A percentile compares a stretch with the other conserved stretches of the same genome.
Evolutionary conservation across 2,329 filamentous ascomycete species (phyloP).

Genomic region (Diatrype stigma): DNA sequence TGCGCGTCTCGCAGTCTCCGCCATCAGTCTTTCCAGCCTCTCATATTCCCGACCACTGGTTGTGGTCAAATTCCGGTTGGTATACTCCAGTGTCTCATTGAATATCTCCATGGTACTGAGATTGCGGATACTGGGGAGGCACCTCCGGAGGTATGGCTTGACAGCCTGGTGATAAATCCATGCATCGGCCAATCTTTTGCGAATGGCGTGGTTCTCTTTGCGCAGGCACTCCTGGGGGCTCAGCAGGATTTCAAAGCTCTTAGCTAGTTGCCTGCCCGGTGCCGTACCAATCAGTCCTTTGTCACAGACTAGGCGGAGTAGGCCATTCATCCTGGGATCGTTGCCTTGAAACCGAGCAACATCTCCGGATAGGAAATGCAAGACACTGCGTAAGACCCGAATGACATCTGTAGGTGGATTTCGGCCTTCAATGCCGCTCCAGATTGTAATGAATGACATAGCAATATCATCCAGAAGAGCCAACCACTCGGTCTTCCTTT

Average conservation of each 20-base stretch:
- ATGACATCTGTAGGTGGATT: conserved; percentile 5
- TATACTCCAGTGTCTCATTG: too few relatives aligned
- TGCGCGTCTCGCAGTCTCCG: too few relatives aligned
- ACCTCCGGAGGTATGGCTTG: conserved; percentile 32
- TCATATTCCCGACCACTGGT: too few relatives aligned
- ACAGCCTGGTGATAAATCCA: conserved; percentile 29
- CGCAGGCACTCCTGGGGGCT: conserved; percentile 23
- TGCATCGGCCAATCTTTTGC: conserved; percentile 19
- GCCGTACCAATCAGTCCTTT: conserved; percentile 8
- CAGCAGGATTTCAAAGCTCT: conserved; percentile 22
- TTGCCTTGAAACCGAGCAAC: conserved; percentile 20
- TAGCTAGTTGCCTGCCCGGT: conserved; percentile 23
- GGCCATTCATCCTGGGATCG: conserved; percentile 9
- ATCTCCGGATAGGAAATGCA: conserved; percentile 28
- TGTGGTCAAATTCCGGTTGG: too few relatives aligned
- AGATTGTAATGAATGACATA: too few relatives aligned
- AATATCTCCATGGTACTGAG: too few relatives aligned
- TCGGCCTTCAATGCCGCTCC: neutral
- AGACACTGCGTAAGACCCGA: conserved; percentile 21
- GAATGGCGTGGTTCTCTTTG: conserved; percentile 21
- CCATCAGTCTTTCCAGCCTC: too few relatives aligned
- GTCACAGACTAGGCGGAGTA: conserved; percentile 17
- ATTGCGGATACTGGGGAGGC: conserved; percentile 37
- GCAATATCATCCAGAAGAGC: conserved; percentile 9
- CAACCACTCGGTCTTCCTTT: conserved; percentile 2